Base-by-base conservation (phyloP, 306 rosid species). In the Quercus gilva region DNA sequence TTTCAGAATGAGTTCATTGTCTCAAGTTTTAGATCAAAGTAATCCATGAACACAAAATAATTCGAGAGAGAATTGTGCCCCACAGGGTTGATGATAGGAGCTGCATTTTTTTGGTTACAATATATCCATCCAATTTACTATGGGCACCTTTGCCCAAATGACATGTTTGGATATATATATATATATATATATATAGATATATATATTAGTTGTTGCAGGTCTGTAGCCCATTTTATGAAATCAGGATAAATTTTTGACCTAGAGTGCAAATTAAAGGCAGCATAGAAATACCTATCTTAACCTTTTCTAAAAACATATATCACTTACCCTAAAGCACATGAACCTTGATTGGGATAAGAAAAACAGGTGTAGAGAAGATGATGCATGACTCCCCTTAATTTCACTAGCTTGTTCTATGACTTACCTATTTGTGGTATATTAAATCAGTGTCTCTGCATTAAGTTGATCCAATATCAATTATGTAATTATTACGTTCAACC, bases 401-500 rank as follows among this genome's bases (percentile, higher is more conserved):
- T 31, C 51, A 19, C 29, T 68, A 45, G 20, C 18, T 28, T 55
- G 14, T 64, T 81, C 28, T 15, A 21, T 29, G 19, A 12, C 55
- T 63, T 21, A 37, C 31, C 6, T 41, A 26, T 26, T 19, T 41
- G 57, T 37, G 15, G 3, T 49, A 61, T 45, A 51, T 20, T 17
- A 5, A 68, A 10, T n/a, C 13, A 5, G 4, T 17, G 49, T 67
- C 64, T 73, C 11, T 21, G 73, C 56, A 49, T 49, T 49, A 49
- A 49, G 53, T 61, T 29, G 67, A 63, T 56, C 59, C 43, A 6
- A 61, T 21, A 28, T 43, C 21, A 21, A 20, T 56, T 25, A 17
- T 21, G 20, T 70, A 69, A 8, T 85, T 68, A 69, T 74, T 69
- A 25, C 63, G 72, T 82, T 75, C 2, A 60, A 81, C 82, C 78